Conservation (phyloP, 2,329 filamentous ascomycete species). For the Penicillium glabrum region DNA sequence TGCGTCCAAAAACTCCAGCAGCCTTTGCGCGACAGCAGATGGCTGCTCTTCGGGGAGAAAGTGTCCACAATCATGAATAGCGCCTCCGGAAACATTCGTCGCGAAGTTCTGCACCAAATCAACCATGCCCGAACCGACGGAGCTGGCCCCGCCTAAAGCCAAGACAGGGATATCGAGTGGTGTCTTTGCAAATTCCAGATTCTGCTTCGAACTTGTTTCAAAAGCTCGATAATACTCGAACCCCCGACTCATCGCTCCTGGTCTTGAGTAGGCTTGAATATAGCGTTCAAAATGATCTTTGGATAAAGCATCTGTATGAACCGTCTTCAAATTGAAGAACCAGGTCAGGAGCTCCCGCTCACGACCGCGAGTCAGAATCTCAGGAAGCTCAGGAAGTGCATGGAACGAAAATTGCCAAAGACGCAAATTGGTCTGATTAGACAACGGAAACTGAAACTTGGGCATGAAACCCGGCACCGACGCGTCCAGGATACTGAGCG, state of each 20-base stretch:
- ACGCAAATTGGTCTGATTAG: conserved; percentile 18
- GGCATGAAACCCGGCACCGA: conserved; percentile 21
- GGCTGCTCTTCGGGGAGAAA: conserved; percentile 29
- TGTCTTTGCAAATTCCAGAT: conserved; percentile 19
- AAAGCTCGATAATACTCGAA: conserved; percentile 29
- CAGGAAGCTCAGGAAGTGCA: conserved; percentile 26
- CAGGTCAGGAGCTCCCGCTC: conserved; percentile 24
- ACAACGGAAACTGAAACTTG: conserved; percentile 18
- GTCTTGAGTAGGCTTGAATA: conserved; percentile 20
- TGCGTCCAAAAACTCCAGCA: conserved; percentile 14
- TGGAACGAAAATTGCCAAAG: conserved; percentile 31
- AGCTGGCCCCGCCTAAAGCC: conserved; percentile 15
- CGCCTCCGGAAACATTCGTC: conserved; percentile 18
- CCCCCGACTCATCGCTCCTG: conserved; percentile 25
- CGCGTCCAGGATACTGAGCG: conserved; percentile 16
- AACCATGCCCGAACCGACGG: conserved; percentile 12
- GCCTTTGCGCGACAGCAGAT: conserved; percentile 10
- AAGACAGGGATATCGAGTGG: conserved; percentile 20
- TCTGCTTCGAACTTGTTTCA: conserved; percentile 21
- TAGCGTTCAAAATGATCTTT: conserved; percentile 20
- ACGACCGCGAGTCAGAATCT: conserved; percentile 20
- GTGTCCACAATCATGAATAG: conserved; percentile 26
- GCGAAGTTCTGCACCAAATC: conserved; percentile 17
- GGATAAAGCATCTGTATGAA: conserved; percentile 6
- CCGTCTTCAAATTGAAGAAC: conserved; percentile 26